A percentile compares a stretch with the other conserved stretches of the same genome.
Evolutionary conservation across 2,329 filamentous ascomycete species (phyloP).

Genomic region (Aspergillus ruber): DNA sequence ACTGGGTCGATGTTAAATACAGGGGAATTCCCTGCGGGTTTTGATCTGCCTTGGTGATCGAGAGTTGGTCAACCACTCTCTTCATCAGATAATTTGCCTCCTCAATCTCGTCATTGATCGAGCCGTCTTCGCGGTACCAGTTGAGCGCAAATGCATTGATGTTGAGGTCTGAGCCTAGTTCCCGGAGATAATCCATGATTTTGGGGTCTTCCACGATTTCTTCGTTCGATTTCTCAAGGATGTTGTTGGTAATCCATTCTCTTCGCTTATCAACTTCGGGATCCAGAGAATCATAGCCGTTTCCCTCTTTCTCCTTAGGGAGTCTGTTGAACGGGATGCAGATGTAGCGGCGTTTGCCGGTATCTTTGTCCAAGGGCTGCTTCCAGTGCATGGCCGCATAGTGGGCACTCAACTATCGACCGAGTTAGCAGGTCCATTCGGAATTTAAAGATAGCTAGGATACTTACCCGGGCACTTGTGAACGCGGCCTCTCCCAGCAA

Average conservation of each 20-base stretch:
- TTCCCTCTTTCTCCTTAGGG: not conserved
- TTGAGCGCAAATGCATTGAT: slow-evolving; percentile 34
- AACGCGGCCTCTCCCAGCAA: slow-evolving; percentile 41
- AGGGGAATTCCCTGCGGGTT: slow-evolving; percentile 34
- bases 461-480: slow-evolving; percentile 36
- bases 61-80: slow-evolving; percentile 38
- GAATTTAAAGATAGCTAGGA: not conserved
- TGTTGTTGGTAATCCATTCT: slow-evolving; percentile 1
- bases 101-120: slow-evolving; percentile 39
- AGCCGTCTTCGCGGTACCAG: slow-evolving; percentile 35
- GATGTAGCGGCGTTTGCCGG: slow-evolving; percentile 1
- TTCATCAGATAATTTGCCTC: slow-evolving; percentile 47
- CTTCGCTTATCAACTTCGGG: not conserved
- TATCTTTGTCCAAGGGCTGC: not conserved
- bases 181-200: slow-evolving; percentile 35
- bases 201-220: slow-evolving; percentile 14
- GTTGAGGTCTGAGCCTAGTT: slow-evolving; percentile 43
- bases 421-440: not conserved
- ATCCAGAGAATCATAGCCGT: not conserved
- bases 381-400: not conserved
- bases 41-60: slow-evolving; percentile 36
- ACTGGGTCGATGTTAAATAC: slow-evolving; percentile 43
- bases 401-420: not conserved
- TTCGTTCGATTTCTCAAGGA: slow-evolving; percentile 1
- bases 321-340: slow-evolving; percentile 7